phyloP scores from a whole-genome alignment of 257 asterid species.

The Fraxinus quadrangulata region DNA sequence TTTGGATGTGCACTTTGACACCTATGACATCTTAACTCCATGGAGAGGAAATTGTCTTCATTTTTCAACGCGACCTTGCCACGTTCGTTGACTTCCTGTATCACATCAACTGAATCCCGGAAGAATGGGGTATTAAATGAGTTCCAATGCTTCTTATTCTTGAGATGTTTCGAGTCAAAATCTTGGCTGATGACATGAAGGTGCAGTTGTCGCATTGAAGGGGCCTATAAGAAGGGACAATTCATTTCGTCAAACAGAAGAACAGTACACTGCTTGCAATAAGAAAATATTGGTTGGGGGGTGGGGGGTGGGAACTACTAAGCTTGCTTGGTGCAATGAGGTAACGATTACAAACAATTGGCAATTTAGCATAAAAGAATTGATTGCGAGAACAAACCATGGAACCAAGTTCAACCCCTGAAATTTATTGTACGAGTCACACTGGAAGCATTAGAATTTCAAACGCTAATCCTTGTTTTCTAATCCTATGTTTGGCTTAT shows the following conservation, averaged over 20 bases:
- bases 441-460: not conserved
- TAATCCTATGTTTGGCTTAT: too few species aligned
- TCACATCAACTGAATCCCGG: constrained; percentile 76
- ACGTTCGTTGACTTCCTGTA: constrained; percentile 54
- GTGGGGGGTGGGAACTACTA: not conserved
- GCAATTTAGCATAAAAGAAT: too few species aligned
- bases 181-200: constrained; percentile 96
- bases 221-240: constrained; percentile 47
- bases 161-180: constrained; percentile 71
- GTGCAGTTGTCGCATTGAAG: constrained; percentile 92
- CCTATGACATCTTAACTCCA: constrained; percentile 82
- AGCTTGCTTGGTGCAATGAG: not conserved
- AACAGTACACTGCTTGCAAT: not conserved
- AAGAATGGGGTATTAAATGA: constrained; percentile 80
- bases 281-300: not conserved
- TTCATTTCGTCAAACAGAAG: constrained; percentile 4
- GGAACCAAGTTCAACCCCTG: not conserved
- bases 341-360: not conserved
- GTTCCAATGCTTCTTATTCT: constrained; percentile 94
- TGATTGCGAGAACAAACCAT: not conserved
- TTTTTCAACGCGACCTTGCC: constrained; percentile 45
- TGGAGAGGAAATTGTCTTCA: constrained; percentile 40
- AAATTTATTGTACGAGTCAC: not conserved
- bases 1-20: constrained; percentile 89
- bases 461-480: not conserved